Evolutionary conservation across 2,329 filamentous ascomycete genomes (phyloP), one percentile per base, ranked within the genome.

Genomic region (Aureobasidium sp.): DNA sequence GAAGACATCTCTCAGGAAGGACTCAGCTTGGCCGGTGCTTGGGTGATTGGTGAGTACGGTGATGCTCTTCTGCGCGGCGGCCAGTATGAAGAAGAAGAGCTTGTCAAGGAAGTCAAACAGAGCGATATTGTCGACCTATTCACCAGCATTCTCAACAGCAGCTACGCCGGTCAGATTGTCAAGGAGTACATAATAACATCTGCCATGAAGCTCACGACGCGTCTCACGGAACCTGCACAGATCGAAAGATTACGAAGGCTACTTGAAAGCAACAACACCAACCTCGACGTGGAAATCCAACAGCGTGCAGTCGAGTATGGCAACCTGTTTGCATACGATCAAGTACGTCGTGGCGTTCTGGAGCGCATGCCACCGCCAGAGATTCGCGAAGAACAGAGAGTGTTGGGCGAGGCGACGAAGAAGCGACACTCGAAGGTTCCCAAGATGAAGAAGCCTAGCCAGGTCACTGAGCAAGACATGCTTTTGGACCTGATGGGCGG

Each of bases 1-100:
- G 94, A 96, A 67, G 94, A 99, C 69, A 97, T 99, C 69, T 97
- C 93, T 1, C 94, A 99, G 73, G 95, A 99, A 76, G 95, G 91
- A 66, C 78, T 99, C 66, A 97, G 91, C 9, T 84, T 97, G 65
- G 91, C 93, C 55, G 94, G 90, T 41, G 88, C 94, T 7, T 99
- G 94, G 94, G 95, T 94, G 60, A 96, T 99, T 73, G 94, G 95
- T 71, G 94, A 99, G 77, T 99, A 92, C 71, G 93, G 91, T 14
- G 94, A 99, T 74, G 85, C 89, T 22, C 81, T 99, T n/a, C 81
- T 99, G 39, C 85, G 85, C 64, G 92, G 92, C 39, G 92, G 92
- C 1, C 89, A 94, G 69, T 96, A 95, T 68, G 93, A 97, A 74
- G 92, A 96, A 72, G 91, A 96, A 73, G 93, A 97, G 70, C 80